These are phyloP conservation scores for Paragyromitra xinjiangensis DNA, from an alignment of 495 filamentous ascomycete species.

Conservation along the genomic window DNA sequence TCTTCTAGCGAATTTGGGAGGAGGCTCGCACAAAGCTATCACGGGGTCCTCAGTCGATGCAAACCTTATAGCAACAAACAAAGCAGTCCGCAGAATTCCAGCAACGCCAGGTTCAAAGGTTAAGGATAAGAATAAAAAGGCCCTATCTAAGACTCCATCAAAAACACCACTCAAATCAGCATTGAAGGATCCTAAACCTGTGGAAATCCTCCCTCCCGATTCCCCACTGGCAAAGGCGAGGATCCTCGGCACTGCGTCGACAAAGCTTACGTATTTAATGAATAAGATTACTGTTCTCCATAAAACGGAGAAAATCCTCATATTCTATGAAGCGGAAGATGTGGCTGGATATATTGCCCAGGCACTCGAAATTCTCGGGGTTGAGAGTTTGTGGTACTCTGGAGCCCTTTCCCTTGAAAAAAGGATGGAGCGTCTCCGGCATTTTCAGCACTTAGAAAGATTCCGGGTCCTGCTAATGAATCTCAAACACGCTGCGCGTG, in stretches of 20 bases:
- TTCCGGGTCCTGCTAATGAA: slow-evolving; percentile 88
- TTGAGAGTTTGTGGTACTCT: slow-evolving; percentile 85
- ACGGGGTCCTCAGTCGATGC: slow-evolving; percentile 18
- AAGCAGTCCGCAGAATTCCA: not conserved
- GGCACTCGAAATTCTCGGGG: slow-evolving; percentile 77
- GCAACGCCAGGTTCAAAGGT: slow-evolving; percentile 27
- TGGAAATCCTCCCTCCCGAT: slow-evolving; percentile 57
- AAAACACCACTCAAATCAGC: slow-evolving; percentile 32
- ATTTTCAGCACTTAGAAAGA: slow-evolving; percentile 73
- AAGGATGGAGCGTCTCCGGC: slow-evolving; percentile 73
- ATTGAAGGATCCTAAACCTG: slow-evolving; percentile 53
- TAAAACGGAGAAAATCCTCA: slow-evolving; percentile 79
- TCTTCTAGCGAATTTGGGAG: slow-evolving; percentile 47
- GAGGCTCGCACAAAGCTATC: slow-evolving; percentile 46
- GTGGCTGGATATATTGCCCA: slow-evolving; percentile 83
- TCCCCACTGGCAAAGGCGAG: slow-evolving; percentile 69
- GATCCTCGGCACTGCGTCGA: slow-evolving; percentile 81
- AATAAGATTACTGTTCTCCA: slow-evolving; percentile 74
- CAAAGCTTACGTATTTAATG: slow-evolving; percentile 86
- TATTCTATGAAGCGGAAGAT: slow-evolving; percentile 92
- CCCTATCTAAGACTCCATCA: not conserved
- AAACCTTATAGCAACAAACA: not conserved
- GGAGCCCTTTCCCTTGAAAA: slow-evolving; percentile 69
- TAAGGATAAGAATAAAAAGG: slow-evolving; percentile 12
- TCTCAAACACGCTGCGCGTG: slow-evolving; percentile 83